Percentiles rank a stretch among this genome's conserved stretches.
Evolutionary conservation across 495 filamentous ascomycete species (phyloP).

Genomic region (Pyrenopolyporus hunteri): DNA sequence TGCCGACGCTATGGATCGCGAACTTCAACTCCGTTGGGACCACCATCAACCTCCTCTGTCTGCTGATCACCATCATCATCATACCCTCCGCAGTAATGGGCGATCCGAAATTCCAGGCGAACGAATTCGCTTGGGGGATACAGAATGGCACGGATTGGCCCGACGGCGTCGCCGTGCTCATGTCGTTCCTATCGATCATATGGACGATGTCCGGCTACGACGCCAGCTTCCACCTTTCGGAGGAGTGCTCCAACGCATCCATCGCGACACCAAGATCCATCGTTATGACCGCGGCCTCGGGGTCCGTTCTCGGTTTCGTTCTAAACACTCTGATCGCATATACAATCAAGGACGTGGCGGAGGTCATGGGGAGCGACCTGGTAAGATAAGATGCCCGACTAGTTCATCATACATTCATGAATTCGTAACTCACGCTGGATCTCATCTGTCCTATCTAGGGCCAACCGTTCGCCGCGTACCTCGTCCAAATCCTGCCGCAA

Average conservation of each 20-base stretch:
- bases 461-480: slow-evolving; percentile 78
- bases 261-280: slow-evolving; percentile 80
- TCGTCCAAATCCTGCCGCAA: slow-evolving; percentile 71
- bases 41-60: slow-evolving; percentile 73
- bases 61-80: slow-evolving; percentile 70
- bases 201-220: slow-evolving; percentile 69
- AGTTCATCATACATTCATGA: background rate
- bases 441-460: too few relatives aligned
- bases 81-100: slow-evolving; percentile 67
- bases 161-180: slow-evolving; percentile 71
- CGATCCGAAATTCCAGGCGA: slow-evolving; percentile 66
- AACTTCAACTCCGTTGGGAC: slow-evolving; percentile 78
- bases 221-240: slow-evolving; percentile 75
- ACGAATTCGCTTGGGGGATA: slow-evolving; percentile 72
- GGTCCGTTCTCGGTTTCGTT: slow-evolving; percentile 75
- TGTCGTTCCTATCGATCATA: slow-evolving; percentile 74
- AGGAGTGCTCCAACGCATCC: slow-evolving; percentile 80
- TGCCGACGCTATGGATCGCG: slow-evolving; percentile 77
- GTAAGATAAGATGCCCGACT: slow-evolving; percentile 6
- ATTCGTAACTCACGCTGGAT: background rate
- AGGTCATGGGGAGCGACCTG: slow-evolving; percentile 65
- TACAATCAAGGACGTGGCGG: slow-evolving; percentile 71
- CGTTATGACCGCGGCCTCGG: slow-evolving; percentile 70
- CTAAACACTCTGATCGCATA: slow-evolving; percentile 82
- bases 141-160: slow-evolving; percentile 74